phyloP scores from a whole-genome alignment of 768 basidiomycete genomes.

The Suillus subluteus region DNA sequence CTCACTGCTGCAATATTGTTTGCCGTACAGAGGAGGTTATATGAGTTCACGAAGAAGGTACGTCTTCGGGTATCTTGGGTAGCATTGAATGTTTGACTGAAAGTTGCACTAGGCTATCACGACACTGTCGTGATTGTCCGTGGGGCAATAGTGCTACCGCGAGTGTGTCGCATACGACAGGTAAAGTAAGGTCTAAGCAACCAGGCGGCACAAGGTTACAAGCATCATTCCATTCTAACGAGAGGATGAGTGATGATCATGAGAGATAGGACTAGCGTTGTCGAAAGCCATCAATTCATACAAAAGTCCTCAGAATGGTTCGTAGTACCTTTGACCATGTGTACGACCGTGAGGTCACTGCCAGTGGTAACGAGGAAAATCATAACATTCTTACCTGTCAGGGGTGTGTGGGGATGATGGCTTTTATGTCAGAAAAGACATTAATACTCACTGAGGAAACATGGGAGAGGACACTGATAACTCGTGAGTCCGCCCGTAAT shows the following conservation, averaged over 20 bases:
- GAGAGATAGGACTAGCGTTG: not conserved
- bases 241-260: not conserved
- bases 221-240: not conserved
- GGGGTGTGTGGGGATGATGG: not conserved
- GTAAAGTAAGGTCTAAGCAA: not conserved
- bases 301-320: not conserved
- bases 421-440: not conserved
- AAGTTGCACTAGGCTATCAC: not conserved
- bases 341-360: not conserved
- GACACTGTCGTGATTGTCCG: not conserved
- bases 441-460: not conserved
- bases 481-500: not conserved
- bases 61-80: conserved; percentile 3
- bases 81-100: not conserved
- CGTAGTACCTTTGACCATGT: not conserved
- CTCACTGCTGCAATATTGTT: conserved; percentile 95
- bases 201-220: not conserved
- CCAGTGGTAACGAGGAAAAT: not conserved
- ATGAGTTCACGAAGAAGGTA: conserved; percentile 66
- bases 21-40: conserved; percentile 82
- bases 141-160: not conserved
- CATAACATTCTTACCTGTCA: not conserved
- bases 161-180: not conserved
- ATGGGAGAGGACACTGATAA: not conserved
- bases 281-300: not conserved